phyloP scores from a whole-genome alignment of 2,329 filamentous ascomycete species.

The Cladophialophora psammophila region DNA sequence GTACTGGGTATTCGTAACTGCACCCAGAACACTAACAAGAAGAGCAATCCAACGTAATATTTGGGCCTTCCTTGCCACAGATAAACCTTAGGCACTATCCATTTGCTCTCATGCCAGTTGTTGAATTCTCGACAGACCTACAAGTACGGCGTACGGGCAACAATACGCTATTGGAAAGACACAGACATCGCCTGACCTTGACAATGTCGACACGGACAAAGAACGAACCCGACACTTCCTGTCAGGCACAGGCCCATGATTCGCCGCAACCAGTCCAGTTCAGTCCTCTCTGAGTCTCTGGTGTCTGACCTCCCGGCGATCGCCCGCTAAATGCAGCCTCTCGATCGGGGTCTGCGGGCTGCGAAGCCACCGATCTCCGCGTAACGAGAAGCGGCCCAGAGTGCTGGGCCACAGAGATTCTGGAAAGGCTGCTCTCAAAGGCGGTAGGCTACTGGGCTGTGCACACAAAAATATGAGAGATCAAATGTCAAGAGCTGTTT shows the following conservation, averaged over 20 bases:
- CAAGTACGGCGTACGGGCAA: not conserved
- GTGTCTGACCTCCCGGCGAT: slow-evolving; percentile 9
- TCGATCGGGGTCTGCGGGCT: slow-evolving; percentile 2
- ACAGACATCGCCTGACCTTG: not conserved
- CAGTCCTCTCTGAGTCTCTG: not conserved
- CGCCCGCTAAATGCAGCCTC: slow-evolving; percentile 26
- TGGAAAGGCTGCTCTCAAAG: slow-evolving; percentile 5
- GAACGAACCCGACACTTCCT: not conserved
- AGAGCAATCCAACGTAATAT: slow-evolving; percentile 26
- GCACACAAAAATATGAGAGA: not conserved
- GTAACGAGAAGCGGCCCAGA: not conserved
- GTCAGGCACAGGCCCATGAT: slow-evolving; percentile 32
- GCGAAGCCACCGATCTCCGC: slow-evolving; percentile 3
- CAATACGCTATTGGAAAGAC: not conserved
- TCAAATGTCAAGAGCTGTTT: not conserved
- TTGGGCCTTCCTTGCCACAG: slow-evolving; percentile 2
- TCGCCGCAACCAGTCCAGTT: slow-evolving; percentile 29
- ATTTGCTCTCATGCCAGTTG: not conserved
- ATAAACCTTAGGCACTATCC: not conserved
- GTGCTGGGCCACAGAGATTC: not conserved
- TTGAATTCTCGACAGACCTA: not conserved
- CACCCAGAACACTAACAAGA: not conserved
- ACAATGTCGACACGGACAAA: not conserved
- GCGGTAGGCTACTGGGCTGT: slow-evolving; percentile 11
- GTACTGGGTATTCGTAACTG: not conserved